A percentile compares a stretch with the other conserved stretches of the same genome.
Conservation (phyloP, 164 flowering plant genomes). For the Vitis rupestris region DNA sequence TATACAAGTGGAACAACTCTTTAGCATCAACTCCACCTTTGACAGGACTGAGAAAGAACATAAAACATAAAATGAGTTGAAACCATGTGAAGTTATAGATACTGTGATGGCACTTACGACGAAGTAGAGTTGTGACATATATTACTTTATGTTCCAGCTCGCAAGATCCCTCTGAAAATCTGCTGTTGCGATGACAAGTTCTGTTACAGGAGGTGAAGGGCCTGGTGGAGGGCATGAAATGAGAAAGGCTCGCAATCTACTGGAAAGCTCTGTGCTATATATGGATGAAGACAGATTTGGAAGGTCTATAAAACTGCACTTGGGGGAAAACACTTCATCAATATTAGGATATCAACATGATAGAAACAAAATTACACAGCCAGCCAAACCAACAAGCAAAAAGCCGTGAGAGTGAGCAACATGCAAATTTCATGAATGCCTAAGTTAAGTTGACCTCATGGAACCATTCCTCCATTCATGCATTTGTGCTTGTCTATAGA, state of each 20-base stretch:
- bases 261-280: slow-evolving; percentile 81
- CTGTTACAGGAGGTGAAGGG: slow-evolving; percentile 80
- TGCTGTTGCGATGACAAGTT: slow-evolving; percentile 83
- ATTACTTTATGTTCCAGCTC: slow-evolving; percentile 77
- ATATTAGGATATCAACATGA: not conserved
- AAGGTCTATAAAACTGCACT: slow-evolving; percentile 82
- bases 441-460: too few species aligned
- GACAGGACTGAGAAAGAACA: slow-evolving; percentile 48
- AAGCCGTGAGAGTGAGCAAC: not conserved
- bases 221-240: slow-evolving; percentile 91
- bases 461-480: too few species aligned
- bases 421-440: not conserved
- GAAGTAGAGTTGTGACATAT: not conserved
- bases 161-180: slow-evolving; percentile 84
- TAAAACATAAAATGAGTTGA: not conserved
- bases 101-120: not conserved
- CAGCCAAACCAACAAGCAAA: not conserved
- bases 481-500: too few species aligned
- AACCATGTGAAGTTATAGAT: not conserved
- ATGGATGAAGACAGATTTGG: slow-evolving; percentile 84
- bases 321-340: slow-evolving; percentile 6
- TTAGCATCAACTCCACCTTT: slow-evolving; percentile 96
- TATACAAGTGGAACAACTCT: slow-evolving; percentile 86
- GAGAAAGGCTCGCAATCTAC: slow-evolving; percentile 74
- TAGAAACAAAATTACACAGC: not conserved